Conservation (phyloP, 805 yeast genomes). For the Wickerhamomyces alni region DNA sequence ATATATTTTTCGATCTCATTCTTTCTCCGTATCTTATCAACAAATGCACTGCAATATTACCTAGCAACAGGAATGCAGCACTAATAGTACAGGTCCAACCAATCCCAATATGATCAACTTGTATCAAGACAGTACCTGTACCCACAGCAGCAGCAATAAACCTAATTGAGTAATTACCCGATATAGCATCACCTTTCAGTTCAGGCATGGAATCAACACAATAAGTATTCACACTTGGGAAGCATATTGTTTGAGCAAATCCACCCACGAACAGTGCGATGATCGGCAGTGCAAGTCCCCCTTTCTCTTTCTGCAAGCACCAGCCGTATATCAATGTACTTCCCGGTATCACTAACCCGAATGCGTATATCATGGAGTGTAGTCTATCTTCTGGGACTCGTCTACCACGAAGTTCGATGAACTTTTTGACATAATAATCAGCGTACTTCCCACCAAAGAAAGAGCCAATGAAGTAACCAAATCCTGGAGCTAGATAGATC, state of each 20-base stretch:
- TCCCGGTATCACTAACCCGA: conserved; percentile 40
- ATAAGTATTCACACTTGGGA: conserved; percentile 50
- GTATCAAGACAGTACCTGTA: conserved; percentile 41
- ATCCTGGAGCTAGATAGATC: conserved; percentile 52
- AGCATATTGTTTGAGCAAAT: conserved; percentile 43
- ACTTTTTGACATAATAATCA: conserved; percentile 39
- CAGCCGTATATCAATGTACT: conserved; percentile 48
- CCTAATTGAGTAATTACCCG: conserved; percentile 45
- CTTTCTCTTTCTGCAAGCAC: conserved; percentile 40
- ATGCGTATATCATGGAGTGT: conserved; percentile 31
- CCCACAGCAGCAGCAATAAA: conserved; percentile 47
- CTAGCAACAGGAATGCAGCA: conserved; percentile 36
- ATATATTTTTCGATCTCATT: conserved; percentile 22
- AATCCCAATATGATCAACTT: conserved; percentile 43
- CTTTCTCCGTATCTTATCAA: conserved; percentile 35
- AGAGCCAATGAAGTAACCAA: conserved; percentile 47
- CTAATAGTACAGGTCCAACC: conserved; percentile 53
- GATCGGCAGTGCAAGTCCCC: conserved; percentile 52
- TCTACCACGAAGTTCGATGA: conserved; percentile 31
- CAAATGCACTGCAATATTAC: conserved; percentile 26
- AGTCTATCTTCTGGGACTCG: conserved; percentile 50
- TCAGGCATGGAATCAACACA: conserved; percentile 55
- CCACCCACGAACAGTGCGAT: conserved; percentile 43
- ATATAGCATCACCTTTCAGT: conserved; percentile 49
- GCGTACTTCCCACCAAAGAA: conserved; percentile 48